Evolutionary conservation across 345 rosid species (phyloP), one percentile per base, ranked within the genome.

Genomic region (Balakata baccata): DNA sequence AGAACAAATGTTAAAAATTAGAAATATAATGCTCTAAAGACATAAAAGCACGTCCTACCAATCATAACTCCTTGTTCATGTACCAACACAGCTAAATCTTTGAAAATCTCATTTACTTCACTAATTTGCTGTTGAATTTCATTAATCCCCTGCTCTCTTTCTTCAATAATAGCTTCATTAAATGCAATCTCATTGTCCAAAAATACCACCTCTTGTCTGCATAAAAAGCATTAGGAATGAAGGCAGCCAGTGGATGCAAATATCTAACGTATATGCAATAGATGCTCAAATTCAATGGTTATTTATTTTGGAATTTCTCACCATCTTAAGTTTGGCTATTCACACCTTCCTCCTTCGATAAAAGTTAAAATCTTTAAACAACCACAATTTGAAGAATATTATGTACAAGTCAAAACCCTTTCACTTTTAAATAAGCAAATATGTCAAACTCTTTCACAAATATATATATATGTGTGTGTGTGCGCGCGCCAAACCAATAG

Each of bases 51-150:
- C 38, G 60, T 23, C 37, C 62, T 67, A 90, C 95, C 92, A 49
- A 88, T 88, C 78, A 90, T 82, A 29, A 74, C 73, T 69, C 95
- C 92, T 87, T 90, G 92, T 69, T 82, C 87, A 59, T 80, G 86
- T 43, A 87, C 91, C 75, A 88, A 72, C 59, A 82, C 81, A 69
- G 89, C 92, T 68, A 88, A 80, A 79, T 90, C 95, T 87, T 88
- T 90, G 75, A 90, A 90, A 39, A 90, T 90, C 69, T 88, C 92
- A 79, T 87, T 90, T 64, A 90, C 95, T 74, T 88, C 91, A 43
- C 86, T 76, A 70, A 88, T 90, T 77, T 88, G 92, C 57, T 85
- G 83, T 78, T 88, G 91, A 69, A 90, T 79, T 78, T 88, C 95
- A 84, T 85, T 81, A 69, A 88, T 90, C 38, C 92, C 95, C 72